Conservation (phyloP, 192 early-diverging fungal species). For the Coemansia reversa region DNA sequence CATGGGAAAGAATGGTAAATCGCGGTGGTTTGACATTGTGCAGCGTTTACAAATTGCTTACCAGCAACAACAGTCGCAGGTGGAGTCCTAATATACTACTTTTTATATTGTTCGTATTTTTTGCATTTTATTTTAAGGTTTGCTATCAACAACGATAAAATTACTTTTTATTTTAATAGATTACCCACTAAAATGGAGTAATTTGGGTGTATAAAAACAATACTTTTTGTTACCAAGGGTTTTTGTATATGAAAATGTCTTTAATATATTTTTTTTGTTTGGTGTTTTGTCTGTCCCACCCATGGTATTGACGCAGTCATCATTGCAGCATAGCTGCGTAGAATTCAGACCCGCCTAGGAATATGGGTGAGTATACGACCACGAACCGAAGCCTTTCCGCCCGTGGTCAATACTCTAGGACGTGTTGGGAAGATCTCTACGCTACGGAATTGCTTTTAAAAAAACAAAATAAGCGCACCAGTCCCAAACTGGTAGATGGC, state of each 20-base stretch:
- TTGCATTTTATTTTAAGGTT: background rate
- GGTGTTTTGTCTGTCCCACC: conserved; percentile 20
- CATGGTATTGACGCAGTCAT: conserved; percentile 52
- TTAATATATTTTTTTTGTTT: background rate
- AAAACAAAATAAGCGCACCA: background rate
- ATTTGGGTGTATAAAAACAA: background rate
- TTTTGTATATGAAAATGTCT: no score
- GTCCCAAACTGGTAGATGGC: background rate
- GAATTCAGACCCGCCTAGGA: conserved; percentile 41
- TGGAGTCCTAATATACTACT: background rate
- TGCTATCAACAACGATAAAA: background rate
- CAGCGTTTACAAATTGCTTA: conserved; percentile 9
- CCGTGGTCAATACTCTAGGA: conserved; percentile 46
- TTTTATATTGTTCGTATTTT: background rate
- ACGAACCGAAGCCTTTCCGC: conserved; percentile 24
- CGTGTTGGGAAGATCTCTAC: conserved; percentile 30
- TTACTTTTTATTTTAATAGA: no score
- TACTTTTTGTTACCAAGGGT: no score
- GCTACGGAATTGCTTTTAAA: background rate
- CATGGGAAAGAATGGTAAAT: conserved; percentile 52
- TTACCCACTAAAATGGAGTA: no score
- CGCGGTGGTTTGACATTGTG: conserved; percentile 43
- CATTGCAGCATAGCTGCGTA: conserved; percentile 40
- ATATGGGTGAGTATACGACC: conserved; percentile 50
- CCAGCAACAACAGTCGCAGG: background rate